A percentile compares a stretch with the other conserved stretches of the same genome.
These are phyloP conservation scores for Talaromyces sp. DNA, from an alignment of 2,329 filamentous ascomycete species.

Conservation along the genomic window DNA sequence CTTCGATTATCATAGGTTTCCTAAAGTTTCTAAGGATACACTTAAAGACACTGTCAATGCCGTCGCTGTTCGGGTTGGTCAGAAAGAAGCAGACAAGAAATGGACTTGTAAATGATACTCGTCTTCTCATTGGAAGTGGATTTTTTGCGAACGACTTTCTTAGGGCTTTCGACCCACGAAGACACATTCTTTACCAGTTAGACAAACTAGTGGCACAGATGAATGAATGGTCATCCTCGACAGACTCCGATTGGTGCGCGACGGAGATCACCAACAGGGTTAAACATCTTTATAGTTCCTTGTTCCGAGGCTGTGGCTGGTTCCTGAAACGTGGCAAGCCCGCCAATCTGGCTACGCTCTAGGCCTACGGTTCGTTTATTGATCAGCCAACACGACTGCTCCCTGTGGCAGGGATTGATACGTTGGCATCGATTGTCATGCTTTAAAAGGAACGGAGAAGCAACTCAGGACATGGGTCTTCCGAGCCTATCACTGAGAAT, in stretches of 20 bases:
- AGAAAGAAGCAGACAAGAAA: slow-evolving; percentile 59
- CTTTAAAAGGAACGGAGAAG: background rate
- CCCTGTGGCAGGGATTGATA: background rate
- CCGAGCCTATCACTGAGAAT: background rate
- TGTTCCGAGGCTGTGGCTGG: slow-evolving; percentile 11
- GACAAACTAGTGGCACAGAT: background rate
- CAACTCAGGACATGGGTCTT: background rate
- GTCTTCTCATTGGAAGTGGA: background rate
- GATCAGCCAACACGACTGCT: background rate
- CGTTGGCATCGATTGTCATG: background rate
- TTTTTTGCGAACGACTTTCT: background rate
- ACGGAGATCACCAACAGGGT: background rate
- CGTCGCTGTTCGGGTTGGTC: slow-evolving; percentile 59
- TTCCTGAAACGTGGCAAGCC: slow-evolving; percentile 12
- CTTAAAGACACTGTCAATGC: slow-evolving; percentile 65
- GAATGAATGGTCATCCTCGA: background rate
- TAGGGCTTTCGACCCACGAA: background rate
- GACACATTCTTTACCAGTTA: background rate
- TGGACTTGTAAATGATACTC: slow-evolving; percentile 50
- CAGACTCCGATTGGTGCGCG: background rate
- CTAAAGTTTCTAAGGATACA: slow-evolving; percentile 62
- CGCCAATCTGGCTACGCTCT: background rate
- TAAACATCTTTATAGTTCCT: slow-evolving; percentile 4
- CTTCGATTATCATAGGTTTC: slow-evolving; percentile 49
- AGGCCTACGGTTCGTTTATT: background rate